A percentile compares a stretch with the other conserved stretches of the same genome.
These are phyloP conservation scores for Podaxis mareebaensis DNA, from an alignment of 768 basidiomycete species.

Conservation along the genomic window DNA sequence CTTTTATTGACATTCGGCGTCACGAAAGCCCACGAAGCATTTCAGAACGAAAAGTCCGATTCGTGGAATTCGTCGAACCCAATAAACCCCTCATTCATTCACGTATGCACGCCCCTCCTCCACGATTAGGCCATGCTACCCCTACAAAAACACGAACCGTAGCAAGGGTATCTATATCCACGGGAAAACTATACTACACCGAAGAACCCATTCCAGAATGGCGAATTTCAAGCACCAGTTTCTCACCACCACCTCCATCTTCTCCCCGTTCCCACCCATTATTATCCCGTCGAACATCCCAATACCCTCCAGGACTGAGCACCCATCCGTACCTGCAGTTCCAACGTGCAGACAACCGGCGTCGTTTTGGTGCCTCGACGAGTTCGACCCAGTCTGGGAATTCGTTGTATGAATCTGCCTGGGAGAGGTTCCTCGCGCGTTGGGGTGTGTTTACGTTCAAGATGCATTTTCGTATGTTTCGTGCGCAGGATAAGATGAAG, in stretches of 20 bases:
- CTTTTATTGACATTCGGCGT: constrained; percentile 3
- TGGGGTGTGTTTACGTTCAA: constrained; percentile 11
- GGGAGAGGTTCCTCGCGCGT: constrained; percentile 9
- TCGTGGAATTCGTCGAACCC: constrained; percentile 2
- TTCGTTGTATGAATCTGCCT: background rate
- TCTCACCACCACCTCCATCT: constrained; percentile 10
- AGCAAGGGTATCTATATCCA: constrained; percentile 8
- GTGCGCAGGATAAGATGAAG: constrained; percentile 15
- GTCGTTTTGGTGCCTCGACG: background rate
- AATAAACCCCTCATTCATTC: background rate
- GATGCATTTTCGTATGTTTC: constrained; percentile 15
- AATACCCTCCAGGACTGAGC: background rate
- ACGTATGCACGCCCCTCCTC: background rate
- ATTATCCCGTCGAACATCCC: background rate
- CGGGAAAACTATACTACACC: constrained; percentile 11
- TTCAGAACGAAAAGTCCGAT: constrained; percentile 8
- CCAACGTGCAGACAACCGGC: background rate
- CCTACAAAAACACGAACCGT: constrained; percentile 3
- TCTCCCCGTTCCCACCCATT: background rate
- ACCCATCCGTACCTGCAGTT: background rate
- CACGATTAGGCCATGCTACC: background rate
- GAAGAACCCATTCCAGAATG: constrained; percentile 5
- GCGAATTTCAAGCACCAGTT: background rate
- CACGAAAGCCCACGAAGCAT: background rate
- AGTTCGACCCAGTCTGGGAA: background rate